phyloP scores from a whole-genome alignment of 2,329 filamentous ascomycete species.

The Mollisia scopiformis region DNA sequence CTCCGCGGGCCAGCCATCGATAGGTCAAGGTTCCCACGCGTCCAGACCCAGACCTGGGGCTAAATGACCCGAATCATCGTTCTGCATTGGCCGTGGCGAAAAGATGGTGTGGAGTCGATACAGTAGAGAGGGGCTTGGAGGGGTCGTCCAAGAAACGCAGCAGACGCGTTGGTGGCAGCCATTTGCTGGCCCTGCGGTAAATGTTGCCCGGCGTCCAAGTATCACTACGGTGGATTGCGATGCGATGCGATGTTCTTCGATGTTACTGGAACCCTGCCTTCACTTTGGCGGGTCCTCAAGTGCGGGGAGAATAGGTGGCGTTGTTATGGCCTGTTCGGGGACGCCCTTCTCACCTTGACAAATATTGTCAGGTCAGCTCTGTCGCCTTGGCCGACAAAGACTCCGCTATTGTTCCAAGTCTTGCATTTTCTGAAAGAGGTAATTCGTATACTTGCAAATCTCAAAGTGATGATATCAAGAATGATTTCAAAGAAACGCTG shows the following conservation, averaged over 20 bases:
- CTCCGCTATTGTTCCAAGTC: no score
- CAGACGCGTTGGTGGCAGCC: slow-evolving; percentile 5
- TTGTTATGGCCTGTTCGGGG: slow-evolving; percentile 9
- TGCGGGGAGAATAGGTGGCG: slow-evolving; percentile 21
- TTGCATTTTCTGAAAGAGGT: no score
- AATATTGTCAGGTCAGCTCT: slow-evolving; percentile 19
- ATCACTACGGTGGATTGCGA: no score
- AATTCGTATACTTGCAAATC: no score
- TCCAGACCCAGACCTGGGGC: slow-evolving; percentile 5
- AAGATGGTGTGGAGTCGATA: slow-evolving; percentile 10
- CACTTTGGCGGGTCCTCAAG: slow-evolving; percentile 7
- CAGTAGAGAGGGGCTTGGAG: not conserved
- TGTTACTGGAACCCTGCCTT: slow-evolving; percentile 9
- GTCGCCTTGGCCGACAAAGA: slow-evolving; percentile 2
- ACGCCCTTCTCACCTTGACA: slow-evolving; percentile 17
- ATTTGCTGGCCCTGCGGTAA: no score
- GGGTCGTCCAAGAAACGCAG: slow-evolving; percentile 9
- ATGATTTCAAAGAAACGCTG: no score
- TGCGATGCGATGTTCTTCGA: no score
- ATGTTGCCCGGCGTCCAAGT: no score
- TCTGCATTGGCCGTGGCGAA: slow-evolving; percentile 8
- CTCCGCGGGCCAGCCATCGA: no score
- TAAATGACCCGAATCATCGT: slow-evolving; percentile 10
- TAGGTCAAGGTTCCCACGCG: slow-evolving; percentile 7
- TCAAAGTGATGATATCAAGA: no score